A percentile compares a stretch with the other conserved stretches of the same genome.
phyloP scores from a whole-genome alignment of 768 basidiomycete genomes.

The Favolaschia claudopus region DNA sequence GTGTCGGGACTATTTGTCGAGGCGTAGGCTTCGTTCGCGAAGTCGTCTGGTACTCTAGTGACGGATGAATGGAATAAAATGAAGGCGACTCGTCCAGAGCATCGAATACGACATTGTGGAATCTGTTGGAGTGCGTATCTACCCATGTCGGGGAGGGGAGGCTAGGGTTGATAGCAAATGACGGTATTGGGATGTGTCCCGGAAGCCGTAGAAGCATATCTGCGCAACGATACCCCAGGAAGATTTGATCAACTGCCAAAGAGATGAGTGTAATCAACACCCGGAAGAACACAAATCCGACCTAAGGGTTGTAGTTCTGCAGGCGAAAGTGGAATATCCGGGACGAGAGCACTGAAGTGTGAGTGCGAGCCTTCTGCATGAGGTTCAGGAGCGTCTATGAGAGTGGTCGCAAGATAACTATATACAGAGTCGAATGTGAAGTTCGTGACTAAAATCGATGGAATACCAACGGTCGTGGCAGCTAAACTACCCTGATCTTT shows the following conservation, averaged over 20 bases:
- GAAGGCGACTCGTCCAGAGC: conserved; percentile 45
- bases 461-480: conserved; percentile 68
- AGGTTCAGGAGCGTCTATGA: conserved; percentile 48
- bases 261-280: neutral
- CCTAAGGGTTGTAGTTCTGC: conserved; percentile 58
- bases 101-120: conserved; percentile 53
- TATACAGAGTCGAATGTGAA: conserved; percentile 89
- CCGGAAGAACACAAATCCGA: neutral
- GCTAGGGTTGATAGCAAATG: conserved; percentile 59
- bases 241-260: conserved; percentile 60
- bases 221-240: conserved; percentile 72
- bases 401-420: conserved; percentile 70
- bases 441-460: conserved; percentile 78
- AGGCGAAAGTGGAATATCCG: conserved; percentile 63
- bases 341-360: conserved; percentile 40
- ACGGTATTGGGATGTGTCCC: conserved; percentile 79
- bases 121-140: conserved; percentile 51
- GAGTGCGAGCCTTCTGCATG: conserved; percentile 18
- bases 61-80: conserved; percentile 45
- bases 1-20: conserved; percentile 57
- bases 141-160: conserved; percentile 76
- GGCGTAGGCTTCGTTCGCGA: conserved; percentile 32
- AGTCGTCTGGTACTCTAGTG: conserved; percentile 45
- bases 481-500: conserved; percentile 57
- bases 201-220: conserved; percentile 76